Base-by-base conservation (phyloP, 2,329 filamentous ascomycete species). In the Cladophialophora psammophila region DNA sequence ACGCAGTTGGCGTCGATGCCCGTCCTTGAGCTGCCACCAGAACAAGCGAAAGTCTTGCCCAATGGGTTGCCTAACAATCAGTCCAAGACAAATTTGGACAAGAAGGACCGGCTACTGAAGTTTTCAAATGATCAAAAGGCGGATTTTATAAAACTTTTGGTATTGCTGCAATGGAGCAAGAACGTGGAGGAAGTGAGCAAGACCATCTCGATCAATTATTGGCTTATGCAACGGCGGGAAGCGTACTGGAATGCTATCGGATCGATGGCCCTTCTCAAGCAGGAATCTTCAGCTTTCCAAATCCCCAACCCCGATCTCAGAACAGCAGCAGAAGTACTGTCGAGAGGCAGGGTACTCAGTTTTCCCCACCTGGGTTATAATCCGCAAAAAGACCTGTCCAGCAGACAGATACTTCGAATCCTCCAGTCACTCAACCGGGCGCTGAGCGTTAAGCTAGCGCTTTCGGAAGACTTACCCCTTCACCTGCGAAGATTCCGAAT, bases 111-210 rank as follows among this genome's bases (percentile, higher is more conserved):
- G 40, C 78, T 97, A 61, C 79, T 97, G 66, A 87, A 91, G 52
- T 96, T 95, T 80, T 88, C 91, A 8, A 90, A 94, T 76, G 86
- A 88, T 26, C 88, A 91, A 74, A 90, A 97, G 75, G 88, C 90
- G 35, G 93, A 92, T 80, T 98, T 96, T 84, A 92, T 96, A 77
- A 98, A 99, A 80, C 87, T 94, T 7, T 84, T 97, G 20, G 93
- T 99, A 26, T 89, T 99, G 55, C 89, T 91, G 1, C 91, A 95
- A 79, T 99, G 95, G 95, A 92, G 91, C 76, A 87, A 91, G 75
- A 90, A 91, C 77, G 88, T 90, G 38, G 85, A 88, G 45, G 88
- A 91, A 72, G 91, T 98, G 72, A 91, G 90, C 80, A 93, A 91
- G 78, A 85, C 98, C 68, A 96, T 98, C 71, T 94, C 98, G 75